phyloP scores from a whole-genome alignment of 1,139 yeast genomes.

The Scheffersomyces insectosa region DNA sequence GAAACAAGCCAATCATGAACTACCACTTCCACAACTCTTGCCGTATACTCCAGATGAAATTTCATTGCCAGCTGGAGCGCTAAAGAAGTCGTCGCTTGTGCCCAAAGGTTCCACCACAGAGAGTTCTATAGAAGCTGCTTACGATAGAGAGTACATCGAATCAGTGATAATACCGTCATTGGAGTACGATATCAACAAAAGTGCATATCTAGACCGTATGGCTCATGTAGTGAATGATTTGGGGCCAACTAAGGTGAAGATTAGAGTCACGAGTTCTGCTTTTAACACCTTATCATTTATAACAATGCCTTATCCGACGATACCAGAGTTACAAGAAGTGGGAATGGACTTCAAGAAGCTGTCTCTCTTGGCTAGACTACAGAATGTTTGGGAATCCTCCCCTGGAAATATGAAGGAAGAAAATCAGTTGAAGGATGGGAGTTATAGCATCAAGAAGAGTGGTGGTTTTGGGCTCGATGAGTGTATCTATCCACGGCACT shows the following conservation, averaged over 20 bases:
- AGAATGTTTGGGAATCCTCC: conserved; percentile 29
- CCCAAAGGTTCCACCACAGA: conserved; percentile 24
- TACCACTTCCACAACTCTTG: conserved; percentile 37
- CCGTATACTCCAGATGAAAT: conserved; percentile 28
- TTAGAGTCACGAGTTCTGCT: conserved; percentile 34
- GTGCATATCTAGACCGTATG: conserved; percentile 23
- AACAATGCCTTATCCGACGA: conserved; percentile 25
- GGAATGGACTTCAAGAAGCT: conserved; percentile 37
- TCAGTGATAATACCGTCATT: conserved; percentile 37
- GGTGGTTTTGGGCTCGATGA: conserved; percentile 29
- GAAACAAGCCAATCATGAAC: conserved; percentile 23
- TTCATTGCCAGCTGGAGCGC: conserved; percentile 5
- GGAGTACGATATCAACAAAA: conserved; percentile 36
- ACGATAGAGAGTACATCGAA: conserved; percentile 36
- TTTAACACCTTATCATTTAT: conserved; percentile 30
- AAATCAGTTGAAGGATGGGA: conserved; percentile 23
- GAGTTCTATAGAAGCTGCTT: conserved; percentile 24
- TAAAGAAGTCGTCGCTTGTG: conserved; percentile 6
- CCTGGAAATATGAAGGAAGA: conserved; percentile 13
- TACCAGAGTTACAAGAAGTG: conserved; percentile 21
- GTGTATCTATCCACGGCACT: conserved; percentile 27
- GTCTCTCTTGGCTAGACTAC: conserved; percentile 23
- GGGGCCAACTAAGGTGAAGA: conserved; percentile 41
- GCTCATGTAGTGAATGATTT: conserved; percentile 25
- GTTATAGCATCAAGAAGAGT: conserved; percentile 29